Conservation (phyloP, 2,329 filamentous ascomycete genomes). For the Fusarium protoensiforme region DNA sequence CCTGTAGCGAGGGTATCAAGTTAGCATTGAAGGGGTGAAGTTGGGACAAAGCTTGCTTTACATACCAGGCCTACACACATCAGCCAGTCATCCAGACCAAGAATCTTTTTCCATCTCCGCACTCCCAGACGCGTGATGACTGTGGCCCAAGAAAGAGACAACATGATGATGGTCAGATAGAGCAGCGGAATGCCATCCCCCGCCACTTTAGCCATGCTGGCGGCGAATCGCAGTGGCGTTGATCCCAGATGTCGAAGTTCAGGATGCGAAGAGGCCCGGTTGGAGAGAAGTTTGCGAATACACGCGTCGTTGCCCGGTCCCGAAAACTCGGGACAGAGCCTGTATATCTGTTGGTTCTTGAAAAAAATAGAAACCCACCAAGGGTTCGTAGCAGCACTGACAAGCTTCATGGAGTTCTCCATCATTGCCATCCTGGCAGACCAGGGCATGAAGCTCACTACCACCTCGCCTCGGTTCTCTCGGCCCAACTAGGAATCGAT, state of each 20-base stretch:
- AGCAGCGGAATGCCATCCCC: slow-evolving; percentile 29
- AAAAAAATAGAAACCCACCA: not conserved
- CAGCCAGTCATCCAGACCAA: slow-evolving; percentile 38
- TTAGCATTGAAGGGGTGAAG: no score
- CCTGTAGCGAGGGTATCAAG: not conserved
- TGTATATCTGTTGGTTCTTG: not conserved
- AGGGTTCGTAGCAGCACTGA: not conserved
- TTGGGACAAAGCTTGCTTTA: not conserved
- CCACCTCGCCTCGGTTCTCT: not conserved
- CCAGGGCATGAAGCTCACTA: not conserved
- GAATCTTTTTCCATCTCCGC: slow-evolving; percentile 24
- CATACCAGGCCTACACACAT: slow-evolving; percentile 34
- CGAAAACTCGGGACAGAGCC: not conserved
- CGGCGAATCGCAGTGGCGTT: not conserved
- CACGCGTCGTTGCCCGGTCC: not conserved
- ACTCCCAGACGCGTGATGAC: slow-evolving; percentile 9
- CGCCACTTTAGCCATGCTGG: slow-evolving; percentile 18
- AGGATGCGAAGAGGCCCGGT: not conserved
- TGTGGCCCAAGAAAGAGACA: slow-evolving; percentile 25
- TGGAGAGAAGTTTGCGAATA: not conserved
- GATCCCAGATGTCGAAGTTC: not conserved
- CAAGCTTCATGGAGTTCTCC: not conserved
- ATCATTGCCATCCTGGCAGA: not conserved
- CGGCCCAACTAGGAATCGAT: not conserved
- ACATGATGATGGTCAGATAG: slow-evolving; percentile 28